A percentile compares a stretch with the other conserved stretches of the same genome.
Evolutionary conservation across 768 basidiomycete species (phyloP).

Genomic region (Suillus weaverae): DNA sequence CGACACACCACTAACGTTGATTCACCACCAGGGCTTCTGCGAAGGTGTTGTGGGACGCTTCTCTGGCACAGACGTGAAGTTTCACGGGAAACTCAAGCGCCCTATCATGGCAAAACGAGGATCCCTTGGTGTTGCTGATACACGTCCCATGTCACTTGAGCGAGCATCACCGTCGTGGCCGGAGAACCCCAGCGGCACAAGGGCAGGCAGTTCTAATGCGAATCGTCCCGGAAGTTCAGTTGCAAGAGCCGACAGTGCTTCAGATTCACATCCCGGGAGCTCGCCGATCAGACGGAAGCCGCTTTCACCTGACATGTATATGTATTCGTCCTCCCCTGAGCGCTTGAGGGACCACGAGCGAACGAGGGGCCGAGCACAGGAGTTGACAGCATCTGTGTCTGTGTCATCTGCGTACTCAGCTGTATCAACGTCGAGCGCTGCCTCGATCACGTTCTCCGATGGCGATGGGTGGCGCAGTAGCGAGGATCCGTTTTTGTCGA

Average conservation of each 20-base stretch:
- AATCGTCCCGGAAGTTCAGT: slow-evolving; percentile 1
- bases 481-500: background rate
- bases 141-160: background rate
- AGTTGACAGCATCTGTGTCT: slow-evolving; percentile 26
- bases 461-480: background rate
- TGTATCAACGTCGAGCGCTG: slow-evolving; percentile 16
- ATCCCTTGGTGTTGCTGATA: slow-evolving; percentile 18
- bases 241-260: background rate
- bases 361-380: slow-evolving; percentile 9
- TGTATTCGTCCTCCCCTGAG: background rate
- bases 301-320: background rate
- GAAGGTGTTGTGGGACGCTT: slow-evolving; percentile 87
- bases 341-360: background rate
- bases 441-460: slow-evolving; percentile 19
- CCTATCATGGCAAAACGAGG: slow-evolving; percentile 73
- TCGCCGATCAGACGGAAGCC: background rate
- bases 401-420: slow-evolving; percentile 29
- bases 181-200: background rate
- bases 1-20: background rate
- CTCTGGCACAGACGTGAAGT: slow-evolving; percentile 58
- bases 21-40: slow-evolving; percentile 65
- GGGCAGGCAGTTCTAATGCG: background rate
- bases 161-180: slow-evolving; percentile 1
- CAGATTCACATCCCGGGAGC: background rate
- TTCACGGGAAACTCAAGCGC: slow-evolving; percentile 75